These are phyloP conservation scores for Gossypium bickii DNA, from an alignment of 345 rosid genomes.

Conservation along the genomic window DNA sequence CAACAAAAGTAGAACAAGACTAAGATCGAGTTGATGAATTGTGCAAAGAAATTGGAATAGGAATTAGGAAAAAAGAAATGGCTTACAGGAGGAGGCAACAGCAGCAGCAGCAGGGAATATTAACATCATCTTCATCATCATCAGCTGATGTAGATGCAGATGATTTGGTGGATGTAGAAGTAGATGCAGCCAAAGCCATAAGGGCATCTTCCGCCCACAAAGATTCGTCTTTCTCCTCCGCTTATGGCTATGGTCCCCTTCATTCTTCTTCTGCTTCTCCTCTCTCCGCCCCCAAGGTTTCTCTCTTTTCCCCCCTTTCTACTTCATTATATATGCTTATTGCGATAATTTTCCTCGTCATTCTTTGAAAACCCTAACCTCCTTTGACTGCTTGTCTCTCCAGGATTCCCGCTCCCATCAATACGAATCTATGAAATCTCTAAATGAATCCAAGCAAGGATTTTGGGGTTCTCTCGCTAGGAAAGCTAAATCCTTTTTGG, in stretches of 20 bases:
- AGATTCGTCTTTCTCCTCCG: conserved; percentile 70
- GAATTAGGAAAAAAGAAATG: conserved; percentile 12
- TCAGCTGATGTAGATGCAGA: background rate
- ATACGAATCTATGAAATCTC: conserved; percentile 41
- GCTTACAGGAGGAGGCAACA: conserved; percentile 41
- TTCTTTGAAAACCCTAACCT: background rate
- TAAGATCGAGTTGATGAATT: too few relatives aligned
- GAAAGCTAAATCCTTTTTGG: conserved; percentile 84
- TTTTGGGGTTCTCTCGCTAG: conserved; percentile 88
- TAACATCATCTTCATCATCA: background rate
- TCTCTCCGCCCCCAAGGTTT: conserved; percentile 6
- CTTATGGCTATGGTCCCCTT: conserved; percentile 32
- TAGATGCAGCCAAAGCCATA: conserved; percentile 69
- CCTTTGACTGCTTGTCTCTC: background rate
- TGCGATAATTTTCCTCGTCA: background rate
- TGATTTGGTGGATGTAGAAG: conserved; percentile 15
- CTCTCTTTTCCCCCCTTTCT: too few relatives aligned
- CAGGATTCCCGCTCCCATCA: conserved; percentile 42
- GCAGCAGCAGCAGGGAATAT: conserved; percentile 21
- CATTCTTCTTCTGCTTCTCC: conserved; percentile 30
- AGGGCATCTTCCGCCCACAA: conserved; percentile 72
- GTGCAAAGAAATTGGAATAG: too few relatives aligned
- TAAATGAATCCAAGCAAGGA: conserved; percentile 57
- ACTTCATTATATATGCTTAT: too few relatives aligned
- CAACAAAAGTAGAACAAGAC: too few relatives aligned